These are phyloP conservation scores for Naematelia encephala DNA, from an alignment of 768 basidiomycete species.

Conservation along the genomic window DNA sequence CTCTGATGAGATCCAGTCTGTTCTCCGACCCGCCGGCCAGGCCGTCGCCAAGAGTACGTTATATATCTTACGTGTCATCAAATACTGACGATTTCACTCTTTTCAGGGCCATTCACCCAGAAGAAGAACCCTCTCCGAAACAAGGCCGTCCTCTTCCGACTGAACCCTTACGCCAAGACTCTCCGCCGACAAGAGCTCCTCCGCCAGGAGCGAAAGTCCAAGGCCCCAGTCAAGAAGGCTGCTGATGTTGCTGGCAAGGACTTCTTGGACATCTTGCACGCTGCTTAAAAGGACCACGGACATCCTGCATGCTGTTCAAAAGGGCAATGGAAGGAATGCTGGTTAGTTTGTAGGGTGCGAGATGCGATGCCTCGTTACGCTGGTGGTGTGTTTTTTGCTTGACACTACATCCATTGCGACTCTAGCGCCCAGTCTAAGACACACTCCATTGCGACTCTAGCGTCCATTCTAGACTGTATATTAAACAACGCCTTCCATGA, in stretches of 20 bases:
- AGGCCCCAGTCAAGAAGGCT: slow-evolving; percentile 59
- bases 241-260: slow-evolving; percentile 66
- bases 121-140: slow-evolving; percentile 98
- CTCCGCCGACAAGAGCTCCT: slow-evolving; percentile 77
- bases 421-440: no score
- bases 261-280: slow-evolving; percentile 79
- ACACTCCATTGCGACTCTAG: no score
- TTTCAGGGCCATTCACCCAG: slow-evolving; percentile 75
- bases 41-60: slow-evolving; percentile 73
- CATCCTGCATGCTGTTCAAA: no score
- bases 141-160: slow-evolving; percentile 89
- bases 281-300: slow-evolving; percentile 60
- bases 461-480: no score
- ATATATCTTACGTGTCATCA: not conserved
- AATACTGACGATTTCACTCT: not conserved
- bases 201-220: slow-evolving; percentile 44
- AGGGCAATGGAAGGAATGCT: not conserved
- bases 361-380: not conserved
- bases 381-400: slow-evolving; percentile 4
- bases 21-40: slow-evolving; percentile 82
- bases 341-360: slow-evolving; percentile 6
- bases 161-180: slow-evolving; percentile 98
- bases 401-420: no score
- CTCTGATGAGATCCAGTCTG: slow-evolving; percentile 95
- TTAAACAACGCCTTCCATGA: no score